phyloP scores from a whole-genome alignment of 2,329 filamentous ascomycete species.

The Colletotrichum tabaci region DNA sequence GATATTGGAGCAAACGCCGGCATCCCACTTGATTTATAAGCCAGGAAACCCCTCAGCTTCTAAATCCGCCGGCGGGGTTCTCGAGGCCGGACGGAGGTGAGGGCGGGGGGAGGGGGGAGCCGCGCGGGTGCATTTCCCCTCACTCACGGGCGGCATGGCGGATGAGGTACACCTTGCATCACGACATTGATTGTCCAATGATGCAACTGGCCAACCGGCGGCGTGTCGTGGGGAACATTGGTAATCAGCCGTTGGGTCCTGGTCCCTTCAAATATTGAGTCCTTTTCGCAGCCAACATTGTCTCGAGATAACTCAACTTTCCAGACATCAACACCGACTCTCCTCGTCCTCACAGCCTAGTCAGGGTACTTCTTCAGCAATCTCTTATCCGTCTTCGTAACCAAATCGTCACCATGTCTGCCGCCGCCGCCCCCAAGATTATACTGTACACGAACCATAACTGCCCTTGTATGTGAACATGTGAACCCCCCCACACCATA shows the following conservation, averaged over 20 bases:
- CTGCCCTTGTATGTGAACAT: constrained; percentile 70
- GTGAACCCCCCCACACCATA: no score
- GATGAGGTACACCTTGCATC: constrained; percentile 14
- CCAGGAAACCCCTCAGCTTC: neutral
- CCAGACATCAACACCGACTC: neutral
- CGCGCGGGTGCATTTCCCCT: neutral
- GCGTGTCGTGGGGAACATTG: neutral
- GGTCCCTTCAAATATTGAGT: neutral
- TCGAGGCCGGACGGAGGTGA: neutral
- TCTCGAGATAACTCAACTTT: neutral
- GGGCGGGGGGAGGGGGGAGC: no score
- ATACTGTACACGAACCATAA: constrained; percentile 78
- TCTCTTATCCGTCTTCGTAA: neutral
- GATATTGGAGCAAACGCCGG: neutral
- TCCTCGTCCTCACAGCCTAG: neutral
- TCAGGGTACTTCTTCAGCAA: no score
- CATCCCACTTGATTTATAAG: constrained; percentile 18
- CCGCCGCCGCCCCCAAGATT: constrained; percentile 62
- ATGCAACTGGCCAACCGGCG: constrained; percentile 4
- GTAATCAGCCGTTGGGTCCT: constrained; percentile 17
- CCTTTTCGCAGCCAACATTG: neutral
- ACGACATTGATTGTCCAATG: constrained; percentile 27
- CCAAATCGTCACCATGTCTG: constrained; percentile 16
- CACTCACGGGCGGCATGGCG: no score
- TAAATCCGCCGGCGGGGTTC: neutral